Evolutionary conservation across 495 filamentous ascomycete genomes (phyloP).

Genomic region (Penicillium argentinense): DNA sequence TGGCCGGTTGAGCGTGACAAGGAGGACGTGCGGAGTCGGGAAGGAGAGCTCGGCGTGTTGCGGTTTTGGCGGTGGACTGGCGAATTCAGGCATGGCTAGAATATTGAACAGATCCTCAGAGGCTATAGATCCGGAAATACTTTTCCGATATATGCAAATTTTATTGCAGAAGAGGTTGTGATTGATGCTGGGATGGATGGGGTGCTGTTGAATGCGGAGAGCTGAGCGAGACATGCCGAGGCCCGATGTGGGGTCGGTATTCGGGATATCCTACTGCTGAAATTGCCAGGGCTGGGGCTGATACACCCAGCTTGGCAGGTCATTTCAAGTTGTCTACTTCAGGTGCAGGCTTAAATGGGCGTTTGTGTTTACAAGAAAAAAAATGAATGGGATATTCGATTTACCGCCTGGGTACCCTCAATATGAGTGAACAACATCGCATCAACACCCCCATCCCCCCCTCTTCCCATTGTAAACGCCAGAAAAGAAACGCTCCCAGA

Average conservation of each 20-base stretch:
- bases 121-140: too few species aligned
- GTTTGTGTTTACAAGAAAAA: too few species aligned
- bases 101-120: too few species aligned
- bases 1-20: slow-evolving; percentile 50
- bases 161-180: slow-evolving; percentile 4
- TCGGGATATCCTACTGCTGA: background rate
- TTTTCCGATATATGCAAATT: too few species aligned
- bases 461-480: slow-evolving; percentile 18
- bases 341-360: too few species aligned
- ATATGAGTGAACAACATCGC: slow-evolving; percentile 8
- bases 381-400: too few species aligned
- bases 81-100: slow-evolving; percentile 24
- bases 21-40: slow-evolving; percentile 48
- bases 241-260: slow-evolving; percentile 21
- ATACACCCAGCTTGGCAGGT: too few species aligned
- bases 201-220: slow-evolving; percentile 22
- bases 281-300: too few species aligned
- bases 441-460: slow-evolving; percentile 18
- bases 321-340: too few species aligned
- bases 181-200: background rate
- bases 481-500: slow-evolving; percentile 14
- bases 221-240: slow-evolving; percentile 30
- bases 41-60: slow-evolving; percentile 40
- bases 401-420: slow-evolving; percentile 5
- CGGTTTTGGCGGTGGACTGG: slow-evolving; percentile 37